Evolutionary conservation across 306 rosid species (phyloP).

Genomic region (Hippophae gyantsensis): DNA sequence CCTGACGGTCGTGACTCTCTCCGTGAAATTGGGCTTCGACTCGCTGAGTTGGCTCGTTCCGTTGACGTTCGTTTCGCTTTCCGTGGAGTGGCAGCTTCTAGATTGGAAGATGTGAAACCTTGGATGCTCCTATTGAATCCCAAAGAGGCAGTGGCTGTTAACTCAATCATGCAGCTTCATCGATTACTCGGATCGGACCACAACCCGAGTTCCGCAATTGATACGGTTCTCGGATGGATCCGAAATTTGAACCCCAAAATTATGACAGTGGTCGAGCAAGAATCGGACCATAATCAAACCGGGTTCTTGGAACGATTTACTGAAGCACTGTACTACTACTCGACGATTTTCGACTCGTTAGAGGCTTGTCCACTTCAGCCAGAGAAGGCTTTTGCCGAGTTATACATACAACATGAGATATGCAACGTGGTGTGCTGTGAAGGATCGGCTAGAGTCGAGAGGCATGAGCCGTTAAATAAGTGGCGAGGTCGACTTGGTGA

Average conservation of each 20-base stretch:
- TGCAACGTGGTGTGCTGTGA: slow-evolving; percentile 80
- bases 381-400: slow-evolving; percentile 71
- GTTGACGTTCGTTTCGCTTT: slow-evolving; percentile 77
- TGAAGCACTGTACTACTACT: slow-evolving; percentile 67
- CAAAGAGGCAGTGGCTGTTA: slow-evolving; percentile 71
- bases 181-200: slow-evolving; percentile 51
- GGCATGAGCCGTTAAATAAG: slow-evolving; percentile 65
- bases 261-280: slow-evolving; percentile 75
- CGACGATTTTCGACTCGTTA: slow-evolving; percentile 79
- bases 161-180: slow-evolving; percentile 80
- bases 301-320: slow-evolving; percentile 85
- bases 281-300: slow-evolving; percentile 62
- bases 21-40: slow-evolving; percentile 61
- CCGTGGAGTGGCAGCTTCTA: slow-evolving; percentile 75
- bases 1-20: slow-evolving; percentile 77
- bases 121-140: slow-evolving; percentile 80
- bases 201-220: slow-evolving; percentile 20
- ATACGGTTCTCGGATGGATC: slow-evolving; percentile 53
- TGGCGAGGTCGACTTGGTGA: slow-evolving; percentile 52
- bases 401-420: slow-evolving; percentile 62
- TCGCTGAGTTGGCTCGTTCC: slow-evolving; percentile 75
- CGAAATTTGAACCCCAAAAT: slow-evolving; percentile 62
- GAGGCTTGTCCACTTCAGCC: slow-evolving; percentile 62
- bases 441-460: slow-evolving; percentile 62
- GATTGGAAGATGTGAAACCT: slow-evolving; percentile 82